Conservation (phyloP, 306 rosid species). For the Rubus idaeus region DNA sequence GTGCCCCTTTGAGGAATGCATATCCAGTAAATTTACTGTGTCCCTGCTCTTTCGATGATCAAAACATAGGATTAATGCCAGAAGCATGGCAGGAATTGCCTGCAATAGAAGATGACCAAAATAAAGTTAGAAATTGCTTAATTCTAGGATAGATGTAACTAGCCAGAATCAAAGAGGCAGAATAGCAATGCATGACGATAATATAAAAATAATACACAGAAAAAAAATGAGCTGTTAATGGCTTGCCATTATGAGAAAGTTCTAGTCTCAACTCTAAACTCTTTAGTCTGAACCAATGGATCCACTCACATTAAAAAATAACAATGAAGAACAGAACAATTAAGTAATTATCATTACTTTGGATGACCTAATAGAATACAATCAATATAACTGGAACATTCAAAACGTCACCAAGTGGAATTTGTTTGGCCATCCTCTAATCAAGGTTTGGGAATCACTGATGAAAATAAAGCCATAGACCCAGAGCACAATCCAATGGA, state of each 20-base stretch:
- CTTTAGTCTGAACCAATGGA: neutral
- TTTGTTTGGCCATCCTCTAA: neutral
- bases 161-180: neutral
- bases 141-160: neutral
- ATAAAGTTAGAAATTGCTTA: slow-evolving; percentile 1
- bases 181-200: neutral
- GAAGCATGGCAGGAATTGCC: slow-evolving; percentile 97
- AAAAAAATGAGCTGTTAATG: neutral
- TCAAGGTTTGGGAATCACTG: neutral
- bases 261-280: neutral
- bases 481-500: neutral
- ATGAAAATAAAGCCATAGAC: neutral
- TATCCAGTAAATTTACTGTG: slow-evolving; percentile 60
- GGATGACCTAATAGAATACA: neutral
- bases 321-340: neutral
- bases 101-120: slow-evolving; percentile 28
- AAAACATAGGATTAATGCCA: slow-evolving; percentile 91
- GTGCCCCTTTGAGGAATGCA: slow-evolving; percentile 86
- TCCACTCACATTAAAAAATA: neutral
- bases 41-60: slow-evolving; percentile 82
- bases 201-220: neutral
- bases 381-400: neutral
- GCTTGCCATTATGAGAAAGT: neutral
- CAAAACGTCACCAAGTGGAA: neutral
- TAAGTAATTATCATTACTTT: neutral